Percentiles rank a stretch among this genome's conserved stretches.
phyloP scores from a whole-genome alignment of 2,329 filamentous ascomycete species.

The Thyridium curvatum region DNA sequence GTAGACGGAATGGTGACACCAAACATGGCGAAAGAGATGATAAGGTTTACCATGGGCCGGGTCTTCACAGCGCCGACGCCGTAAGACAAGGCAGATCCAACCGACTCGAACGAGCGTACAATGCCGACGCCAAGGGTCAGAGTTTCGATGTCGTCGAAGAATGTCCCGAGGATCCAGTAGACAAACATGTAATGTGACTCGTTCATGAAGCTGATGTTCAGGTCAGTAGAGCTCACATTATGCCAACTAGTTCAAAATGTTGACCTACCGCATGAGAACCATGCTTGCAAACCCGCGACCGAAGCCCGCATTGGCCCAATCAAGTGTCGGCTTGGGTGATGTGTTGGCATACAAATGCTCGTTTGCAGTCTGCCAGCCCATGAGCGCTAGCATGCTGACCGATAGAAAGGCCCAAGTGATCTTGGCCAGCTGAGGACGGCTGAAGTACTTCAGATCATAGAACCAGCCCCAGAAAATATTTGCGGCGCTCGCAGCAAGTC shows the following conservation, averaged over 20 bases:
- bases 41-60: conserved; percentile 39
- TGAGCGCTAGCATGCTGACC: conserved; percentile 31
- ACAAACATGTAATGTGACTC: conserved; percentile 46
- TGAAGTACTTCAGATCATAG: conserved; percentile 34
- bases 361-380: conserved; percentile 41
- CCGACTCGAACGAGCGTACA: conserved; percentile 39
- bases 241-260: background rate
- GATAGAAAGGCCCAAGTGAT: conserved; percentile 34
- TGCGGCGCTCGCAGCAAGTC: conserved; percentile 34
- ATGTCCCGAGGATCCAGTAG: conserved; percentile 44
- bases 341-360: conserved; percentile 36
- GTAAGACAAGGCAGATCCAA: conserved; percentile 39
- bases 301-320: conserved; percentile 37
- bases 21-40: conserved; percentile 42
- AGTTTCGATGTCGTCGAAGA: conserved; percentile 44
- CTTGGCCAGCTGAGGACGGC: conserved; percentile 33
- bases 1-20: conserved; percentile 30
- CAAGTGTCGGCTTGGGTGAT: conserved; percentile 29
- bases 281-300: conserved; percentile 40
- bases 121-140: conserved; percentile 41
- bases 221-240: conserved; percentile 1
- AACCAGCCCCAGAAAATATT: conserved; percentile 45
- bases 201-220: conserved; percentile 32
- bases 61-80: conserved; percentile 39
- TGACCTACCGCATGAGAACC: conserved; percentile 34